Evolutionary conservation across 2,329 filamentous ascomycete species (phyloP).

Genomic region (Ceratocystis ficicola): DNA sequence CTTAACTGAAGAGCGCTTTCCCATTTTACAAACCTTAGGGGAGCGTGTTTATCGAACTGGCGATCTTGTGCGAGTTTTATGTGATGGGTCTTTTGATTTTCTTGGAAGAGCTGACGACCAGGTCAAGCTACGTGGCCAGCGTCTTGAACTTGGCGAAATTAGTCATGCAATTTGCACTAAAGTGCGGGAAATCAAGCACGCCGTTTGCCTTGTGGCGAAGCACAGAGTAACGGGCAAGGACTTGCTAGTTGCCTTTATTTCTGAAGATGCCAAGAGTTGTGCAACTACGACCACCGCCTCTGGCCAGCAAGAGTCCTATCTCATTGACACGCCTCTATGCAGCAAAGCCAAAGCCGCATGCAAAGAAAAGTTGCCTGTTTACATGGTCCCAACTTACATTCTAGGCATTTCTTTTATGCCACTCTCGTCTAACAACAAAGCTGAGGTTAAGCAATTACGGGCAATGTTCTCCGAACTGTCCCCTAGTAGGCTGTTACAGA

Average conservation of each 20-base stretch:
- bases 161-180: constrained; percentile 63
- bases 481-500: constrained; percentile 41
- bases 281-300: neutral
- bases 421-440: constrained; percentile 80
- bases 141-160: constrained; percentile 83
- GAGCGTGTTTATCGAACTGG: constrained; percentile 75
- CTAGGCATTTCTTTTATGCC: constrained; percentile 60
- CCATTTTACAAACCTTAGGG: constrained; percentile 42
- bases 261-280: neutral
- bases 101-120: constrained; percentile 81
- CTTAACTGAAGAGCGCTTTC: constrained; percentile 68
- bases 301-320: constrained; percentile 19
- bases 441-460: constrained; percentile 59
- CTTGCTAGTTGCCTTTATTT: constrained; percentile 66
- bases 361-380: constrained; percentile 55
- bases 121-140: constrained; percentile 79
- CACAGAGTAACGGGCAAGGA: constrained; percentile 64
- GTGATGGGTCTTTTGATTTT: constrained; percentile 77
- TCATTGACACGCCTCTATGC: neutral
- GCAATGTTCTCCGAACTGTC: constrained; percentile 51
- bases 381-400: constrained; percentile 86
- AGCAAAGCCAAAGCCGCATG: constrained; percentile 49
- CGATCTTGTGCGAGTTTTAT: constrained; percentile 69
- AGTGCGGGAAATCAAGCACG: constrained; percentile 48
- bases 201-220: constrained; percentile 61